These are phyloP conservation scores for Hippophae rhamnoides DNA, from an alignment of 306 rosid species.

Conservation along the genomic window DNA sequence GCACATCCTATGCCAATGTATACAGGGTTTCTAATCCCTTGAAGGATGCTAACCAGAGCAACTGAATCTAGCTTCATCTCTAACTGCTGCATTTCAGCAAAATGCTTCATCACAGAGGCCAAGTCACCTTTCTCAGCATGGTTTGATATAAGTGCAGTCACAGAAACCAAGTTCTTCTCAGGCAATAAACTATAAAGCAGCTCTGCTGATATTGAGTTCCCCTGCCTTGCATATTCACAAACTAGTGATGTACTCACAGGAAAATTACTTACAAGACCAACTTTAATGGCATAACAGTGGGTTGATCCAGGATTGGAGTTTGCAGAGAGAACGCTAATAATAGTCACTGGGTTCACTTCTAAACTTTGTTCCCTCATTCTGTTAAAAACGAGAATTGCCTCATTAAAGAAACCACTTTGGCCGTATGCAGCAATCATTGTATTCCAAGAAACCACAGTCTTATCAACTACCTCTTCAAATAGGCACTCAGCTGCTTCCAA, in stretches of 20 bases:
- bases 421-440: constrained; percentile 71
- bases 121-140: constrained; percentile 45
- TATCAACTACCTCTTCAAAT: constrained; percentile 47
- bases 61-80: constrained; percentile 60
- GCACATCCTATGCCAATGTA: constrained; percentile 43
- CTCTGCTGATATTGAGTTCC: constrained; percentile 36
- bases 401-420: constrained; percentile 39
- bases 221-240: constrained; percentile 48
- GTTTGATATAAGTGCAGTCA: constrained; percentile 59
- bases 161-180: constrained; percentile 42
- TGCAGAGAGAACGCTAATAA: constrained; percentile 55
- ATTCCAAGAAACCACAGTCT: constrained; percentile 68
- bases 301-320: constrained; percentile 38
- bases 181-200: constrained; percentile 36
- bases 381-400: constrained; percentile 48
- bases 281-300: constrained; percentile 49
- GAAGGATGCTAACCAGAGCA: constrained; percentile 57
- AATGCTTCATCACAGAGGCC: constrained; percentile 34
- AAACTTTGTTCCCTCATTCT: constrained; percentile 40
- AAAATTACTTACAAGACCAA: constrained; percentile 34
- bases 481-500: constrained; percentile 42
- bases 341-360: constrained; percentile 47
- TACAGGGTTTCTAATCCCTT: constrained; percentile 46
- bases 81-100: constrained; percentile 33
- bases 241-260: constrained; percentile 59